These are phyloP conservation scores for Microbotryomycetes sp. DNA, from an alignment of 1,284 basidiomycete species.

Conservation along the genomic window DNA sequence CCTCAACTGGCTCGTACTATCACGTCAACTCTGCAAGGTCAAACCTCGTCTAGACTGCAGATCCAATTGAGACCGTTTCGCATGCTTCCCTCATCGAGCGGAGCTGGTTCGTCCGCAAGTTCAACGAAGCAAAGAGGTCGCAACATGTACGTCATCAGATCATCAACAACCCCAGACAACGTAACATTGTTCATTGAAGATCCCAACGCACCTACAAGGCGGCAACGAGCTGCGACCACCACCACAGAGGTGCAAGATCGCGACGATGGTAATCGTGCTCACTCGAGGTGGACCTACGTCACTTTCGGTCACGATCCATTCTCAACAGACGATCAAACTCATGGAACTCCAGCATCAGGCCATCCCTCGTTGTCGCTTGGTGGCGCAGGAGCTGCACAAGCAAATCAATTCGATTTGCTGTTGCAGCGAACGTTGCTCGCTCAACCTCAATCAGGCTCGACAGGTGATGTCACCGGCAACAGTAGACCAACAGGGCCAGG, in stretches of 20 bases:
- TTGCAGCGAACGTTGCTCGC: slow-evolving; percentile 25
- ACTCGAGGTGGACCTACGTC: slow-evolving; percentile 23
- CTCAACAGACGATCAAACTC: not conserved
- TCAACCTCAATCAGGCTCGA: slow-evolving; percentile 5
- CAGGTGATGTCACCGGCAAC: not conserved
- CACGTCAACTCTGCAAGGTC: slow-evolving; percentile 11
- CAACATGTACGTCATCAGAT: slow-evolving; percentile 30
- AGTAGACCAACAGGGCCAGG: not conserved
- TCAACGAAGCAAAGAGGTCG: slow-evolving; percentile 9
- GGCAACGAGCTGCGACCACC: not conserved
- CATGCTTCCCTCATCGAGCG: slow-evolving; percentile 18
- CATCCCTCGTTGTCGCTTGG: too few relatives aligned
- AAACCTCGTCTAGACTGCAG: slow-evolving; percentile 7
- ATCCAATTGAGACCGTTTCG: slow-evolving; percentile 10
- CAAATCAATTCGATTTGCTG: slow-evolving; percentile 28
- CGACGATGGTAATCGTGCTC: not conserved
- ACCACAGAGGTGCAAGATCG: not conserved
- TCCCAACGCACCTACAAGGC: slow-evolving; percentile 6
- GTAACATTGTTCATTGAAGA: slow-evolving; percentile 27
- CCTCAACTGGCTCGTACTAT: slow-evolving; percentile 25
- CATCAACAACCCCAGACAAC: slow-evolving; percentile 9
- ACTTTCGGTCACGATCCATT: slow-evolving; percentile 6
- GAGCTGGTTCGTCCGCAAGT: slow-evolving; percentile 4
- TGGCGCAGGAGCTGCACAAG: not conserved
- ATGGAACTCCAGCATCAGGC: not conserved